These are phyloP conservation scores for Entonaema liquescens DNA, from an alignment of 495 filamentous ascomycete species.

Conservation along the genomic window DNA sequence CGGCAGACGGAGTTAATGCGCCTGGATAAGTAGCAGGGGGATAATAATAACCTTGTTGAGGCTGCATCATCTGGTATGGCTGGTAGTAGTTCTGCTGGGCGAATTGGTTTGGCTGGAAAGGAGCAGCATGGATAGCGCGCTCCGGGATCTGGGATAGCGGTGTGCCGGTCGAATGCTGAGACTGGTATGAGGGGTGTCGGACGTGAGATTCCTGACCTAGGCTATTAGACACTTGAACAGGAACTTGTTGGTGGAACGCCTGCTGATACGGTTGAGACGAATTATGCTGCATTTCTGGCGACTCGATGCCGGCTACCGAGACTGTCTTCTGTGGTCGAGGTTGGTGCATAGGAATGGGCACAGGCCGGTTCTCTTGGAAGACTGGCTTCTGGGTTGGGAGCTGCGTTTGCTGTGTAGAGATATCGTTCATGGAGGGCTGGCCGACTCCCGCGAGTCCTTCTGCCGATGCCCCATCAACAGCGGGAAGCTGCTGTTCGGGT, in stretches of 20 bases:
- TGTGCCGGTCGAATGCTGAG: constrained; percentile 80
- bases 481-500: constrained; percentile 44
- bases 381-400: constrained; percentile 74
- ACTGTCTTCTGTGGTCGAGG: constrained; percentile 94
- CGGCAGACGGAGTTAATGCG: constrained; percentile 61
- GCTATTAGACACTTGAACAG: constrained; percentile 68
- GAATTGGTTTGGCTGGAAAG: constrained; percentile 84
- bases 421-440: constrained; percentile 56
- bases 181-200: constrained; percentile 77
- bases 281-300: constrained; percentile 75
- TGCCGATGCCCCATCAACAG: constrained; percentile 35
- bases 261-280: constrained; percentile 73
- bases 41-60: constrained; percentile 66
- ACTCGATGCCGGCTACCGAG: constrained; percentile 94
- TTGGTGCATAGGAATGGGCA: constrained; percentile 89
- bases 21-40: constrained; percentile 64
- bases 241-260: constrained; percentile 92
- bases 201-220: constrained; percentile 69
- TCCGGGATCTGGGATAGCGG: constrained; percentile 95
- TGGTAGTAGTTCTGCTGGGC: constrained; percentile 72
- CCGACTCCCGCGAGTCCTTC: constrained; percentile 22
- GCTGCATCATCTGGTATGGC: constrained; percentile 58
- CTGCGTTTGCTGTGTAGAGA: constrained; percentile 65
- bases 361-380: constrained; percentile 80
- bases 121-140: constrained; percentile 88